Base-by-base conservation (phyloP, 1,284 basidiomycete genomes). In the Porphyrellus sp. region DNA sequence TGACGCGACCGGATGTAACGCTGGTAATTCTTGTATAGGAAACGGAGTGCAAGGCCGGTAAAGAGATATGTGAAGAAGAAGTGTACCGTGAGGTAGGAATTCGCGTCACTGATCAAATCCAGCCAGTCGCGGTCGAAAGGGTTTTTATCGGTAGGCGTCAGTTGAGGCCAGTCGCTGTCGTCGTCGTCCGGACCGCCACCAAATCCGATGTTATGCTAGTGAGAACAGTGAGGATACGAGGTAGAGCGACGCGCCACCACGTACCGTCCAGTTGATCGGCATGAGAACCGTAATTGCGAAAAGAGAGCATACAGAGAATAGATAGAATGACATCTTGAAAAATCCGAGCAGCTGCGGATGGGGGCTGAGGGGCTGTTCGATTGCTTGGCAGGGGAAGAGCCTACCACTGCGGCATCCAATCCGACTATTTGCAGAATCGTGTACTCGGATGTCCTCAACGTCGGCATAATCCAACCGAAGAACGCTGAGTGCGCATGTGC, bases 361-460 rank as follows among this genome's bases (percentile, higher is more conserved):
- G 35, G n/a, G 30, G 42, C 9, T 51, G 28, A 63, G 40, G 5
- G 20, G 8, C 3, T 24, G 21, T 5, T 3, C 6, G 48, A 15
- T 23, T 18, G 24, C 9, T 15, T 30, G 28, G 33, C 15, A n/a
- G 16, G 25, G 59, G 64, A 46, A 31, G 69, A 50, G 71, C 78
- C 57, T 59, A 86, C 92, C 61, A 98, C 93, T 6, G 93, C 93
- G 35, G 94, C 96, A 71, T 99, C 96, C 44, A 99, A 74, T 0
- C 96, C 96, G 12, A 98, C 95, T 37, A 96, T 95, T 68, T 98
- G 95, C 0, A 98, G 77, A n/a, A 98, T 86, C 4, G 91, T 90
- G 62, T 91, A 93, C 66, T 98, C 96, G 39, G 91, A 93, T 0
- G 90, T 93, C 52, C 81, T 78, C 51, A 98, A 78, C 0, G 95